A percentile compares a stretch with the other conserved stretches of the same genome.
Conservation (phyloP, 306 rosid genomes). For the Datisca glomerata region DNA sequence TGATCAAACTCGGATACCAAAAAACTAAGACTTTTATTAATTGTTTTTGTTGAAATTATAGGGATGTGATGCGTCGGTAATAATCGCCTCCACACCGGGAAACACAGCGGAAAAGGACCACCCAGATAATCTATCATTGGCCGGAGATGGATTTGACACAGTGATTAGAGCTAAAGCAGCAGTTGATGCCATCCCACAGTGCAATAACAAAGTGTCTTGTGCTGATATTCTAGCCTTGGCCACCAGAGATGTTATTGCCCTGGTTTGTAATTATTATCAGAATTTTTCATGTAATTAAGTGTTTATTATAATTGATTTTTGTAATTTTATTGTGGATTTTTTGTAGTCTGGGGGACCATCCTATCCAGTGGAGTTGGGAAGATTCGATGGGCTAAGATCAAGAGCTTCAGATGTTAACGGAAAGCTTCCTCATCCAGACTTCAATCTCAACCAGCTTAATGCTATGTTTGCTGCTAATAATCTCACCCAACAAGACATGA, state of each 20-base stretch:
- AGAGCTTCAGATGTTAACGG: constrained; percentile 45
- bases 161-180: constrained; percentile 56
- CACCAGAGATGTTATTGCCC: constrained; percentile 46
- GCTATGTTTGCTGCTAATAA: constrained; percentile 40
- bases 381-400: constrained; percentile 50
- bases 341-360: constrained; percentile 53
- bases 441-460: constrained; percentile 46
- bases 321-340: background rate
- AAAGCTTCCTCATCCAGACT: constrained; percentile 39
- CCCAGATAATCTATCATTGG: constrained; percentile 55
- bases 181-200: constrained; percentile 38
- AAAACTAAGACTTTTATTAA: too few species aligned
- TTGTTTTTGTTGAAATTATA: too few species aligned
- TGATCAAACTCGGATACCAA: background rate
- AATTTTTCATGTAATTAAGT: background rate
- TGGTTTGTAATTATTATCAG: constrained; percentile 17
- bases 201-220: constrained; percentile 54
- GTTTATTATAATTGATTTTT: background rate
- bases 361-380: constrained; percentile 54
- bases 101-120: constrained; percentile 57
- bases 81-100: constrained; percentile 27
- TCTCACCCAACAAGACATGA: constrained; percentile 51
- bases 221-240: constrained; percentile 75
- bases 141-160: constrained; percentile 70
- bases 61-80: constrained; percentile 63